A percentile compares a stretch with the other conserved stretches of the same genome.
phyloP scores from a whole-genome alignment of 352 stramenopile species.

The Pythium dissimile region DNA sequence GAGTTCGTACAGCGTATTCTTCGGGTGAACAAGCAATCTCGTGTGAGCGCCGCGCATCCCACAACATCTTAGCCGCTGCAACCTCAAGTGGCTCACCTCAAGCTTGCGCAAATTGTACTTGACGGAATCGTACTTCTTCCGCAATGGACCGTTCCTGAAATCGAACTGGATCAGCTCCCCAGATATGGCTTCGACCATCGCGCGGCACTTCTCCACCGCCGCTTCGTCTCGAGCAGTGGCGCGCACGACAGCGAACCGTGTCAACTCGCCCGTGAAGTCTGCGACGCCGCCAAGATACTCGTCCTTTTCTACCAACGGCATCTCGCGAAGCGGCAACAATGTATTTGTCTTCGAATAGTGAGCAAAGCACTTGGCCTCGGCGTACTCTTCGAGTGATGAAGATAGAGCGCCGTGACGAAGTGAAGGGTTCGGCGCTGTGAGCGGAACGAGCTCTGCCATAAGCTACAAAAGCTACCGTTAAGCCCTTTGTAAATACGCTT shows the following conservation, averaged over 20 bases:
- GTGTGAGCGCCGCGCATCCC: neutral
- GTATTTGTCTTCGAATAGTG: constrained; percentile 72
- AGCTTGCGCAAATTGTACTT: constrained; percentile 95
- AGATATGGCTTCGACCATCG: constrained; percentile 86
- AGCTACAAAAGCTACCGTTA: constrained; percentile 27
- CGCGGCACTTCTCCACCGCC: constrained; percentile 74
- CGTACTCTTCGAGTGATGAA: constrained; percentile 92
- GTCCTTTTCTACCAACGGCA: constrained; percentile 63
- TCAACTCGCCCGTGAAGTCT: constrained; percentile 93
- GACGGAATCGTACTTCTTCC: constrained; percentile 92
- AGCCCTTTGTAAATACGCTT: neutral
- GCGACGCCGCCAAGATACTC: constrained; percentile 95
- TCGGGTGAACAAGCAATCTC: neutral
- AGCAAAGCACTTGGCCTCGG: constrained; percentile 91
- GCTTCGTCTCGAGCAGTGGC: constrained; percentile 83
- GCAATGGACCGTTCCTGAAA: constrained; percentile 91
- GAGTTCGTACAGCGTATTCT: constrained; percentile 94
- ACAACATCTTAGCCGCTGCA: neutral
- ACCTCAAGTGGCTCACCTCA: constrained; percentile 80
- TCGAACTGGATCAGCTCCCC: constrained; percentile 92
- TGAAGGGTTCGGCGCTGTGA: constrained; percentile 79
- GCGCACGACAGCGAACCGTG: constrained; percentile 84
- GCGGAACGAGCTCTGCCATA: constrained; percentile 69
- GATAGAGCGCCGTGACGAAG: constrained; percentile 82
- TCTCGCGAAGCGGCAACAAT: constrained; percentile 48